Base-by-base conservation (phyloP, 331 rosid genomes). In the Pyrus hybrid region DNA sequence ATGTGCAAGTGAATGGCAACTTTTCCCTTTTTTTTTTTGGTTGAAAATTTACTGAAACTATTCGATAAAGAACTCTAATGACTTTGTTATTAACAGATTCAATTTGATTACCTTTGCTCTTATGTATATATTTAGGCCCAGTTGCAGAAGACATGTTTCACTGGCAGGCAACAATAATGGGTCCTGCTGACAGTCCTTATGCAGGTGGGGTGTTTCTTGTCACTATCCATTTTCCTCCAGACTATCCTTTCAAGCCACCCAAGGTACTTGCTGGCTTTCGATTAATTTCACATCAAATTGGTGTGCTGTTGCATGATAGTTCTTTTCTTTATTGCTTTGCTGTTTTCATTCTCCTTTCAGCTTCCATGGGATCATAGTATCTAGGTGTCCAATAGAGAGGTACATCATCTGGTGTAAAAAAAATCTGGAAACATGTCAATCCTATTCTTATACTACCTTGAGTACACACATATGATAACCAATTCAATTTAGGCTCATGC, bases 101-200 rank as follows among this genome's bases (percentile, higher is more conserved):
- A 63, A 30, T 8, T 37, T 33, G 53, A 57, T 80, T 74, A 23
- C 35, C 41, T 72, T 64, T 67, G 16, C 73, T 70, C 74, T 22
- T 22, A 13, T n/a, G 33, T 30, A 51, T 58, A 26, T 47, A 26
- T 58, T 17, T 23, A 83, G 87, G 87, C 22, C 87, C 87, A 22
- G 87, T 80, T 57, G 87, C 82, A 22, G 85, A 84, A 77, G 87
- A 84, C 83, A 84, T 41, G 47, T 41, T 41, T 5, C 47, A 41
- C 47, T 41, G 47, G 47, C 47, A 41, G 47, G 47, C 47, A 4
- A 82, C 87, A 28, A 84, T 84, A 53, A 80, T 84, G 80, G 87
- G 87, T 80, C 87, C 87, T 54, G 77, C 85, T 29, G 87, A 84
- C 53, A 84, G 87, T 57, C 47, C 47, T 11, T 41, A 41, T 41